Evolutionary conservation across 2,329 filamentous ascomycete genomes (phyloP).

Genomic region (Byssothecium circinans): DNA sequence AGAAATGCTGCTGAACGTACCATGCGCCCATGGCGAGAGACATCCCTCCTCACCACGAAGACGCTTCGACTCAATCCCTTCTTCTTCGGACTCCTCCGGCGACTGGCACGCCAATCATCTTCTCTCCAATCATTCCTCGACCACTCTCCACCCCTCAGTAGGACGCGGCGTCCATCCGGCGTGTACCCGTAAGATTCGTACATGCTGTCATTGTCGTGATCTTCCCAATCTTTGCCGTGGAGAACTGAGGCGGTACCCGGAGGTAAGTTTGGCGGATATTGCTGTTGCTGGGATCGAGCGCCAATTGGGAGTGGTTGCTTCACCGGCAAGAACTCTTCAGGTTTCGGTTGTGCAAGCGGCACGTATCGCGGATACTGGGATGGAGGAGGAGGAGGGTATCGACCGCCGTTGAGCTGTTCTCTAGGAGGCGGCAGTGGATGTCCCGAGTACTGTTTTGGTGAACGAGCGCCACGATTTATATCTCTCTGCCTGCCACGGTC

Average conservation of each 20-base stretch:
- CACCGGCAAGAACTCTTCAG: not conserved
- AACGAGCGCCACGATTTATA: not conserved
- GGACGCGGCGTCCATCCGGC: not conserved
- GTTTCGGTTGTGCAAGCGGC: not conserved
- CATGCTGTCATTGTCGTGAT: not conserved
- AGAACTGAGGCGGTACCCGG: not conserved
- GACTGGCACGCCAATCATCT: not conserved
- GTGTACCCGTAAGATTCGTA: slow-evolving; percentile 1
- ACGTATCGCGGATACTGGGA: not conserved
- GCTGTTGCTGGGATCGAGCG: not conserved
- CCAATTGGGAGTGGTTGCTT: not conserved
- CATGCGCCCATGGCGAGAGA: not conserved
- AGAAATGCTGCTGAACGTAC: not conserved
- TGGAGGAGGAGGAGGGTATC: not conserved
- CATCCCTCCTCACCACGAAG: slow-evolving; percentile 2
- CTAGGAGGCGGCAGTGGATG: not conserved
- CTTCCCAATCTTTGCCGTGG: not conserved
- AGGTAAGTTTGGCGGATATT: not conserved
- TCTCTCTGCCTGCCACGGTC: not conserved
- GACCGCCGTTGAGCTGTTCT: slow-evolving; percentile 1
- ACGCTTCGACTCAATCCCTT: too few relatives aligned
- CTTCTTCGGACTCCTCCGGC: not conserved
- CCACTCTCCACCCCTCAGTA: not conserved
- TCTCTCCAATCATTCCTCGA: not conserved
- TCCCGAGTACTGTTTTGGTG: not conserved